Base-by-base conservation (phyloP, 1,139 yeast genomes). In the Protomyces gravidus region DNA sequence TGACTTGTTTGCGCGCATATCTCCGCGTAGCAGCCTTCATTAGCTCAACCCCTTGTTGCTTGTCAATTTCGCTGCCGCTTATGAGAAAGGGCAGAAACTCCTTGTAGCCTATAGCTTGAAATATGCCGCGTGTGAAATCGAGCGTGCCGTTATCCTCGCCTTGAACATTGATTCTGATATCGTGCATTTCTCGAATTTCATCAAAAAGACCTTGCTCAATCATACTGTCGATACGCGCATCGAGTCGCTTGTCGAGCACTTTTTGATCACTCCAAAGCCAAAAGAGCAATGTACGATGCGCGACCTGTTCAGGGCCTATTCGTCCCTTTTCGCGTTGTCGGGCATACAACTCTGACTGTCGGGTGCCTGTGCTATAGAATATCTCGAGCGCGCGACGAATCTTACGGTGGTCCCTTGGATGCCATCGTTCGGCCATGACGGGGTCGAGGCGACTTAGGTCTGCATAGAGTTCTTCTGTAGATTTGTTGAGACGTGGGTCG, bases 41-140 rank as follows among this genome's bases (percentile, higher is more conserved):
- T 30, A 81, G 75, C 15, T 82, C 86, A 1, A 86, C 21, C 52
- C 62, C 27, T 33, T 62, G 11, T 33, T 55, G 11, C 25, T 55
- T 28, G 2, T 72, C 64, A 6, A 47, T 50, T 55, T 64, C 65
- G 5, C 64, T 51, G 25, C 61, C 61, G 0, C 68, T 68, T 32
- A 73, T 67, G 3, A 92, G 71, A 85, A 89, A 90, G 0, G 96
- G 95, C 42, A 89, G 70, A 69, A 92, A 90, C 70, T 92, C 97
- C 68, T 89, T 88, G 71, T 89, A 92, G 1, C 99, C 99, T 67
- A 92, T 89, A 1, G 89, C 96, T 72, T 92, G 98, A 89, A 89
- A 90, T 0, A 92, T 80, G 0, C 98, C 97, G 59, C 80, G 75
- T 56, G 87, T 85, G 60, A 82, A 73, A 59, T 80, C 83, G 1